A percentile compares a stretch with the other conserved stretches of the same genome.
Conservation (phyloP, 805 yeast genomes). For the Sungouiella thailandica region DNA sequence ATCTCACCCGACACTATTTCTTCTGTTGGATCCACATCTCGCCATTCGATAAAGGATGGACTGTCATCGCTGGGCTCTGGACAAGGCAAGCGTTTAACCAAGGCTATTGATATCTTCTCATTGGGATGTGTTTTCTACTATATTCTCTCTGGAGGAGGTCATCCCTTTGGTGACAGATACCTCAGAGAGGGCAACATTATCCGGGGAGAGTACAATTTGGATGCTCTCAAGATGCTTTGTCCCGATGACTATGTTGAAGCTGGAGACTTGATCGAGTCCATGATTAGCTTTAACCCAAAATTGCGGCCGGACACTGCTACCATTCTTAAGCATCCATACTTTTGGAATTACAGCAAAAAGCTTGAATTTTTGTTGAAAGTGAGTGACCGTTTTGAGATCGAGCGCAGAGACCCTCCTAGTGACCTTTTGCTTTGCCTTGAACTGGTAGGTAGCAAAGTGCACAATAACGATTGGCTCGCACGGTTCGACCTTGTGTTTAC, state of each 20-base stretch:
- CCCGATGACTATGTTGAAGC: constrained; percentile 56
- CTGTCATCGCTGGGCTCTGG: constrained; percentile 17
- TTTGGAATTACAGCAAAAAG: constrained; percentile 73
- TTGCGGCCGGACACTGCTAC: constrained; percentile 64
- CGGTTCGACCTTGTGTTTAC: constrained; percentile 69
- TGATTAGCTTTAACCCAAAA: constrained; percentile 68
- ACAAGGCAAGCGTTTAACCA: constrained; percentile 64
- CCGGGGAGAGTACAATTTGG: constrained; percentile 52
- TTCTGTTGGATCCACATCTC: constrained; percentile 18
- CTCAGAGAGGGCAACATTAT: constrained; percentile 85
- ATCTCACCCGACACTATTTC: constrained; percentile 36
- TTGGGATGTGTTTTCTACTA: constrained; percentile 93
- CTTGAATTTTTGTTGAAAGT: constrained; percentile 81
- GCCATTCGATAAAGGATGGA: constrained; percentile 10
- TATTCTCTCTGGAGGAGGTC: constrained; percentile 74
- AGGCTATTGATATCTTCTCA: constrained; percentile 90
- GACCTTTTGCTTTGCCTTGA: constrained; percentile 54
- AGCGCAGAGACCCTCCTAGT: constrained; percentile 75
- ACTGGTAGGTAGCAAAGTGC: constrained; percentile 28
- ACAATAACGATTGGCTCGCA: constrained; percentile 69
- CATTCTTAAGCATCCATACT: constrained; percentile 79
- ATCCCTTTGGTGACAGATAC: constrained; percentile 94
- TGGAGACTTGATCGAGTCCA: constrained; percentile 59
- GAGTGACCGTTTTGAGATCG: constrained; percentile 87
- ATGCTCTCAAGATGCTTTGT: constrained; percentile 39